Percentiles rank a stretch among this genome's conserved stretches.
These are phyloP conservation scores for Lipomyces yamadae DNA, from an alignment of 805 yeast species.

Conservation along the genomic window DNA sequence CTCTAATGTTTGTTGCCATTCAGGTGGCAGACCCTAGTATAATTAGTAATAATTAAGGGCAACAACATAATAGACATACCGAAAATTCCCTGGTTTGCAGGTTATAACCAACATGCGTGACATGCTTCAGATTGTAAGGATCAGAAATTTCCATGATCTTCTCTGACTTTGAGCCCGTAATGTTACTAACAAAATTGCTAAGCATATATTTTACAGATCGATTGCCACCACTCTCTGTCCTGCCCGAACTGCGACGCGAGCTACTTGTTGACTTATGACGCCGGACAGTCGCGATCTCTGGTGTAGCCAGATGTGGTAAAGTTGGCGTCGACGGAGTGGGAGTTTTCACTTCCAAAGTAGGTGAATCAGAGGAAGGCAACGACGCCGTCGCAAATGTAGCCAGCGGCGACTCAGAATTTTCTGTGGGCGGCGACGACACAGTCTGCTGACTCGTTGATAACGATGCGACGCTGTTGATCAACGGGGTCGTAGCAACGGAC, in stretches of 20 bases:
- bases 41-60: not conserved
- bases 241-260: slow-evolving; percentile 18
- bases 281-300: not conserved
- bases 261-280: slow-evolving; percentile 7
- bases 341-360: not conserved
- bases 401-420: not conserved
- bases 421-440: not conserved
- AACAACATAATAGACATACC: slow-evolving; percentile 10
- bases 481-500: slow-evolving; percentile 7
- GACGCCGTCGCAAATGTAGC: slow-evolving; percentile 20
- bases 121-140: slow-evolving; percentile 88
- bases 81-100: slow-evolving; percentile 71
- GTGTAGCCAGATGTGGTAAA: not conserved
- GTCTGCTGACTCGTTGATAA: not conserved
- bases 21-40: slow-evolving; percentile 71
- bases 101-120: slow-evolving; percentile 85
- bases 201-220: slow-evolving; percentile 23
- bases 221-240: slow-evolving; percentile 15
- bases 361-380: slow-evolving; percentile 11
- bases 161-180: slow-evolving; percentile 19
- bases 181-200: slow-evolving; percentile 24
- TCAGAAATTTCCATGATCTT: slow-evolving; percentile 64
- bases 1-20: slow-evolving; percentile 76
- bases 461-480: slow-evolving; percentile 10
- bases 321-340: slow-evolving; percentile 1